Evolutionary conservation across 768 basidiomycete genomes (phyloP), one percentile per base, ranked within the genome.

Genomic region (Cubamyces sp.): DNA sequence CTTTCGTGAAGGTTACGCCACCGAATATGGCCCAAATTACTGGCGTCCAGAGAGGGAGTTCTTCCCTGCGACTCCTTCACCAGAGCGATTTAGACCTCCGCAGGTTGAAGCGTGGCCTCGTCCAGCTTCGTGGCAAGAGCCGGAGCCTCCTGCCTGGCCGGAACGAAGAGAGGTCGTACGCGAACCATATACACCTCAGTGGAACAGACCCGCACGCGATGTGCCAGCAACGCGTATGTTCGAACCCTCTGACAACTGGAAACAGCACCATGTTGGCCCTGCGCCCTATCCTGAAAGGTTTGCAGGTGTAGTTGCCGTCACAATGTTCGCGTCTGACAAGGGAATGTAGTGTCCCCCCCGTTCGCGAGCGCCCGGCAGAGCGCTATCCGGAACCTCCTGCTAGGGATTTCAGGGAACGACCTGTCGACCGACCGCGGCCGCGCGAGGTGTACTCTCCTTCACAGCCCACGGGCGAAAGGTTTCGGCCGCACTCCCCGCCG

Each of bases 211-310:
- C 47, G 71, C 73, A 59, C 75, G 77, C 54, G 79, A 80, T 60
- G 73, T 71, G 60, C 73, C 78, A 49, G 76, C 79, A 14, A 76
- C 82, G 61, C 79, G 87, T 65, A 83, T 86, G 78, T 86, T 91
- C 69, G 90, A 91, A 70, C 88, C 90, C 34, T 88, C 87, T 37
- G 86, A 88, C 19, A 74, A 77, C 34, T 91, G 90, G 90, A 88
- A 86, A 70, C 83, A 87, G 65, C 73, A 75, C 9, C 84, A 84
- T 66, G 68, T 68, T 51, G 83, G 85, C 67, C 78, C 56, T 28
- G 1, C n/a, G 9, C 41, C 52, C 1, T 59, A 59, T 43, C 45
- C 47, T 21, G 57, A 53, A 9, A 57, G 50, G 56, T 53, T 34
- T 54, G 62, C 54, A 54, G 50, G 43, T 65, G 49, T 57, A 47